Evolutionary conservation across 306 rosid species (phyloP).

Genomic region (Inga laurina): DNA sequence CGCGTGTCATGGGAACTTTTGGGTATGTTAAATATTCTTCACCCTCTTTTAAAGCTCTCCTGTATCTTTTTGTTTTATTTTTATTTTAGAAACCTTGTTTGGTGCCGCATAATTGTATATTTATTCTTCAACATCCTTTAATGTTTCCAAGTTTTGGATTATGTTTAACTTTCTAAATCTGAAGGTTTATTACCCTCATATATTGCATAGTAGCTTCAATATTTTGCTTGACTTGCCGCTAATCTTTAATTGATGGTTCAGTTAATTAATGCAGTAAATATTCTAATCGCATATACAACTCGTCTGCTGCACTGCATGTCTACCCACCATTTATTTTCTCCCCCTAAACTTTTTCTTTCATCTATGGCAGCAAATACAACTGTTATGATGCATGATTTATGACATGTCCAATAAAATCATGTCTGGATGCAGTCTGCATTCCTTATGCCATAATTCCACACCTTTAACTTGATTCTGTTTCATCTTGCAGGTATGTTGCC

Average conservation of each 20-base stretch:
- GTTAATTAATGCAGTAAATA: background rate
- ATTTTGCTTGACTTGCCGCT: background rate
- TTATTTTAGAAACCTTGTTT: conserved; percentile 8
- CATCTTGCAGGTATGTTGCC: conserved; percentile 79
- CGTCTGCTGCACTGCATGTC: background rate
- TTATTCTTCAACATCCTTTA: conserved; percentile 15
- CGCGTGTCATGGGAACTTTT: conserved; percentile 97
- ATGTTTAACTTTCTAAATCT: conserved; percentile 15
- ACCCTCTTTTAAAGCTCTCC: background rate
- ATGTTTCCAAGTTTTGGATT: background rate
- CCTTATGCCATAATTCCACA: conserved; percentile 20
- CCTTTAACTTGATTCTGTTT: conserved; percentile 23
- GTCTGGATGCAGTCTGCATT: background rate
- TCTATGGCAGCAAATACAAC: background rate
- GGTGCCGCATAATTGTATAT: background rate
- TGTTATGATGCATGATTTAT: conserved; percentile 27
- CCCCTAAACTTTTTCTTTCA: background rate
- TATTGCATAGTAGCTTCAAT: background rate
- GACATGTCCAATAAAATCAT: background rate
- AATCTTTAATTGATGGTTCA: background rate
- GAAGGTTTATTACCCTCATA: background rate
- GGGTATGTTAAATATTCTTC: conserved; percentile 55
- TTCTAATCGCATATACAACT: conserved; percentile 19
- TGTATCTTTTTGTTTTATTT: background rate
- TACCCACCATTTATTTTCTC: conserved; percentile 10